Evolutionary conservation across 176 grass and related monocot species (phyloP), one percentile per base, ranked within the genome.

Genomic region (Zoysia japonica): DNA sequence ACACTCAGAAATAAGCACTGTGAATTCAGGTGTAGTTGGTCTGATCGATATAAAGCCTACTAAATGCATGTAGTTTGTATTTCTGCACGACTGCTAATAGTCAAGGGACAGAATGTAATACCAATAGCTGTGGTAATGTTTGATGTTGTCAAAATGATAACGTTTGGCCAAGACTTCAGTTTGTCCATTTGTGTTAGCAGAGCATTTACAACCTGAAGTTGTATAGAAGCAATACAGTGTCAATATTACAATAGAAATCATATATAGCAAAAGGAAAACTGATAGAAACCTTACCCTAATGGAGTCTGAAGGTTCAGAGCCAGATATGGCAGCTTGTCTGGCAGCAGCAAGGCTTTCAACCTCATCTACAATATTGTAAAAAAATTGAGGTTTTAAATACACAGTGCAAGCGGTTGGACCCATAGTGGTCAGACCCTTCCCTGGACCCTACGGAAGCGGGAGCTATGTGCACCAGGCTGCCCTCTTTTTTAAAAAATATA

Each of bases 341-440:
- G 96, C 96, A 95, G 92, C 96, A 76, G 96, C 96, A 84, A 99
- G 96, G 72, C 96, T 99, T 95, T 99, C 96, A 82, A 99, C 96
- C 87, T 99, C 96, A 89, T 99, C 96, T 99, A 71, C 51, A 87
- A 83, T 76, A 78, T 65, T 50, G 80, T 16, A 46, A 79, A 70
- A 75, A 83, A 46, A 67, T 70, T 78, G 83, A 68, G 35, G n/a
- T 56, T 72, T 56, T 36, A 84, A 78, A 80, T 15, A 85, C 38
- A 65, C 35, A 28, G 28, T 28, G 28, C 28, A 28, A 28, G 28
- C 28, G 0, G 28, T 28, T 28, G 28, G 28, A 28, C 28, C 28
- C 28, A 28, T 28, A 28, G 28, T 28, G 28, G 28, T 28, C 28
- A 28, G 28, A 28, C 28, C 28, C 28, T 28, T 28, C 28, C 28